Evolutionary conservation across 257 asterid genomes (phyloP), one percentile per base, ranked within the genome.

Genomic region (Orobanche coerulescens): DNA sequence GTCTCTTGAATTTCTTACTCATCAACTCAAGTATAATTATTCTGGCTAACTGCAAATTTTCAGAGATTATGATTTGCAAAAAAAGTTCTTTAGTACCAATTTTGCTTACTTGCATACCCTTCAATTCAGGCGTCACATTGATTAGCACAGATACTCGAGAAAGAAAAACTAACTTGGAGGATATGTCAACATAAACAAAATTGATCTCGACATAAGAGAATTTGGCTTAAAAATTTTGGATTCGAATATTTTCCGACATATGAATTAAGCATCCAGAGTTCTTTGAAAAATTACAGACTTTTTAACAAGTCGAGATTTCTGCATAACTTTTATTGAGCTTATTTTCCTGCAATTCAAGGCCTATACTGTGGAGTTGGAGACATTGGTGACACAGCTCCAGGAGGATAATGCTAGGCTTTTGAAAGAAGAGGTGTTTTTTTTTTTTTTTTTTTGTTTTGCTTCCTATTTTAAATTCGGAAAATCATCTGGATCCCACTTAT

Each of bases 291-390:
- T 12, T 0, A 8, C 40, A 40, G 43, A 11, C 40, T 34, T 34
- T 37, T 11, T 37, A 7, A 37, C 15, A 0, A 37, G 12, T 37
- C 12, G 43, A 33, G 39, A 39, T 42, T 14, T 20, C 22, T 42
- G 14, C 20, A 14, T 13, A 13, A 4, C 19, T n/a, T 13, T 42
- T 18, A 42, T n/a, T n/a, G n/a, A n/a, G n/a, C n/a, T n/a, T n/a
- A n/a, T n/a, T 16, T 25, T 6, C 30, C 16, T 44, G 5, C 36
- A 30, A 3, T 15, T 15, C 36, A 79, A 73, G 95, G 95, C 95
- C 54, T 86, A 86, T 71, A 86, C 87, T 0, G 76, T 81, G 71
- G 95, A 84, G 62, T 65, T 86, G 78, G 95, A 84, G 76, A 42
- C 87, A n/a, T 48, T 79, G 75, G 93, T 81, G 64, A 70, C 85